These are phyloP conservation scores for Malus sieversii DNA, from an alignment of 306 rosid species.

Conservation along the genomic window DNA sequence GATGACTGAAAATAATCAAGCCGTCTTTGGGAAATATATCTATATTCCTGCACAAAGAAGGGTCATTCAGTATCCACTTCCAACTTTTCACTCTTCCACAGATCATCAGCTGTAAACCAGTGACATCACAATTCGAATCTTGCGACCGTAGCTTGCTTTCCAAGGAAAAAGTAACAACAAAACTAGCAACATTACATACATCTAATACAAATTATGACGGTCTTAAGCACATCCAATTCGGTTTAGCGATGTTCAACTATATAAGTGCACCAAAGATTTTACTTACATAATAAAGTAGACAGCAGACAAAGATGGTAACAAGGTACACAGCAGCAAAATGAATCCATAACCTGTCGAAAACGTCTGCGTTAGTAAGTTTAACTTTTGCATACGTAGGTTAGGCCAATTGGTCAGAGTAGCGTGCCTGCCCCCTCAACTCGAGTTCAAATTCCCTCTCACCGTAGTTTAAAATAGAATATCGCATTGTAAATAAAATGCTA, in stretches of 20 bases:
- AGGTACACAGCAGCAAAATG: conserved; percentile 86
- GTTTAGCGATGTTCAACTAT: background rate
- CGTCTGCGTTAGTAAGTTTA: background rate
- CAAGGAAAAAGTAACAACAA: background rate
- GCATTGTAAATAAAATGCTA: too few species aligned
- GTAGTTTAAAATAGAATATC: too few species aligned
- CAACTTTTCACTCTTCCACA: conserved; percentile 13
- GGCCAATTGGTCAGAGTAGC: background rate
- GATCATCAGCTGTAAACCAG: background rate
- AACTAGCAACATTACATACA: background rate
- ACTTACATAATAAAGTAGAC: conserved; percentile 72
- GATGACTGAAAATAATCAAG: conserved; percentile 67
- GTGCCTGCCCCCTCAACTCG: background rate
- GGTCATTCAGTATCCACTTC: conserved; percentile 20
- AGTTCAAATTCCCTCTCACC: background rate
- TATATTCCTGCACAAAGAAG: conserved; percentile 62
- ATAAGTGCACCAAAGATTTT: conserved; percentile 6
- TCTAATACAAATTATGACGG: background rate
- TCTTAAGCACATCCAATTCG: background rate
- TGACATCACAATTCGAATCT: background rate
- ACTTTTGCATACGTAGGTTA: conserved; percentile 13
- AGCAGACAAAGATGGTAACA: conserved; percentile 67
- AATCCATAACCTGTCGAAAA: conserved; percentile 70
- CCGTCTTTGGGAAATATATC: conserved; percentile 61
- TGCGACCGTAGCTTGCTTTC: background rate